Base-by-base conservation (phyloP, 495 filamentous ascomycete genomes). In the Hypoxylon cercidicola region DNA sequence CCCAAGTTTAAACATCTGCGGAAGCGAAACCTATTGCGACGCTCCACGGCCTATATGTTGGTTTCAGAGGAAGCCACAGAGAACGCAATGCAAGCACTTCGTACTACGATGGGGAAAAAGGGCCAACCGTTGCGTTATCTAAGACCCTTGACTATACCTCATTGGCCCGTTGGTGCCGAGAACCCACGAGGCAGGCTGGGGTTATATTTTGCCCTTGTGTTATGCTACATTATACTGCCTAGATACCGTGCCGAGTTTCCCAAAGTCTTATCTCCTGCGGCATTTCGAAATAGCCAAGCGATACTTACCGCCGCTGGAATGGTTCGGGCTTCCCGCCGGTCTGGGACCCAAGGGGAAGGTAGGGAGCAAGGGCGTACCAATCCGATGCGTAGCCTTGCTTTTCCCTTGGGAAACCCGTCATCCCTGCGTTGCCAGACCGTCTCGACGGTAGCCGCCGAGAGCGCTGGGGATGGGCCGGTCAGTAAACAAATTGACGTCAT, bases 51-150 rank as follows among this genome's bases (percentile, higher is more conserved):
- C n/a, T n/a, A n/a, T n/a, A n/a, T 28, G 3, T 28, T 7, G 7
- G 25, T 28, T 28, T 28, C 25, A 28, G 25, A 28, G 25, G 58
- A 67, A 57, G 43, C 46, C 43, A 30, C 32, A 28, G 25, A 28
- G 3, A 28, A 15, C 13, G 40, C 16, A 16, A 62, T 67, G 64
- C 58, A 58, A 51, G 58, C 58, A 58, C 58, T 58, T 67, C 62
- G 64, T 67, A 41, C 48, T n/a, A 62, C 47, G 23, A 16, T 25
- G 55, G 25, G 25, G 25, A 28, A 28, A 28, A 28, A 3, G 40
- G 37, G 35, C 32, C 35, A 45, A 52, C 41, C 7, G 3, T 28
- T 28, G n/a, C 34, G 56, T 56, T 55, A 52, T 55, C 45, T 48
- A 20, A 46, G 50, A 23, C 19, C 46, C 30, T 12, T n/a, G n/a